Conservation (phyloP, 768 basidiomycete species). For the Podaxis sp. region DNA sequence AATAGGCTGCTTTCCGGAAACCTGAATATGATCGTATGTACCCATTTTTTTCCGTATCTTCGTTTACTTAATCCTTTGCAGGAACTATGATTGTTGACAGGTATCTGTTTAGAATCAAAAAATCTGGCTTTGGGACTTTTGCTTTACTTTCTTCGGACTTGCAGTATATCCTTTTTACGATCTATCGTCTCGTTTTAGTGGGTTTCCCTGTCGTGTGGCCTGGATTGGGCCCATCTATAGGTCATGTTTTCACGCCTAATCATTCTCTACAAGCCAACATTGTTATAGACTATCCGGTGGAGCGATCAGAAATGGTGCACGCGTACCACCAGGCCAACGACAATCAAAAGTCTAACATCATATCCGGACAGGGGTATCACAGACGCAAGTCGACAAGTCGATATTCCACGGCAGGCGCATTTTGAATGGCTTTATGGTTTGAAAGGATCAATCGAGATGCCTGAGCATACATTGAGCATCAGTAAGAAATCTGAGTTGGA, state of each 20-base stretch:
- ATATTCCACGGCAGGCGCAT: background rate
- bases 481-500: background rate
- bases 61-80: conserved; percentile 12
- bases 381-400: background rate
- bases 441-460: conserved; percentile 1
- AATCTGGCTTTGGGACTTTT: conserved; percentile 1
- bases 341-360: background rate
- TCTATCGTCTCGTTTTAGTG: background rate
- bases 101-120: background rate
- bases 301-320: background rate
- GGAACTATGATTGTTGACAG: conserved; percentile 28
- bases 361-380: background rate
- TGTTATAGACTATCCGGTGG: conserved; percentile 2
- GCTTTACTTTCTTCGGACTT: conserved; percentile 3
- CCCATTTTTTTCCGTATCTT: background rate
- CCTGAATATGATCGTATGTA: conserved; percentile 72
- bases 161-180: conserved; percentile 1
- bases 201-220: background rate
- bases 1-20: conserved; percentile 82
- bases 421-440: background rate
- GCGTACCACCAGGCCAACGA: background rate
- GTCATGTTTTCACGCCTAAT: conserved; percentile 1
- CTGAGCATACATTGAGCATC: background rate
- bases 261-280: background rate
- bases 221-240: background rate